Conservation (phyloP, 805 yeast species). For the Candida verbasci region DNA sequence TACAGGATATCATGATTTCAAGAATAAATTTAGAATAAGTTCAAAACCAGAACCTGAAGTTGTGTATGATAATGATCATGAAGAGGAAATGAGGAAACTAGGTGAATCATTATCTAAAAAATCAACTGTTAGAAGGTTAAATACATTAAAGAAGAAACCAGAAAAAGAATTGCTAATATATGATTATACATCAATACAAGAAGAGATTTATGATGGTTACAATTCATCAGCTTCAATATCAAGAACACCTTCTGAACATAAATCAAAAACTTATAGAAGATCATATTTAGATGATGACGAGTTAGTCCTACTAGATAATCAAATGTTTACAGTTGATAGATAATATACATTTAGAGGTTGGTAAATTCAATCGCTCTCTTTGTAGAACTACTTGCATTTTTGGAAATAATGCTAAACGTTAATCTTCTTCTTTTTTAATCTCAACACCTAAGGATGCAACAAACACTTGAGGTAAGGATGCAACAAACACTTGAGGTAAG, state of each 20-base stretch:
- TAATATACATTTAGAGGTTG: too few relatives aligned
- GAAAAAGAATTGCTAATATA: constrained; percentile 4
- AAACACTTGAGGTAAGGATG: too few relatives aligned
- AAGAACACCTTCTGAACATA: background rate
- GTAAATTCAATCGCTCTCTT: too few relatives aligned
- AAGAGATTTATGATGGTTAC: constrained; percentile 26
- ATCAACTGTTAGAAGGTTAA: constrained; percentile 26
- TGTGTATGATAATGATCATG: too few relatives aligned
- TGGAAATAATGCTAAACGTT: too few relatives aligned
- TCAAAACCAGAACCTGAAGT: background rate
- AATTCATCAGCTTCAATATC: constrained; percentile 6
- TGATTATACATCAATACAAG: constrained; percentile 16
- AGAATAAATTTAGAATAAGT: background rate
- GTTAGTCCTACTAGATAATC: too few relatives aligned
- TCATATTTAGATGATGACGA: constrained; percentile 22
- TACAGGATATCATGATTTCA: background rate
- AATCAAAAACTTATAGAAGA: background rate
- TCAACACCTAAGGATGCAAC: too few relatives aligned
- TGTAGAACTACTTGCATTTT: too few relatives aligned
- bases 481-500: too few relatives aligned
- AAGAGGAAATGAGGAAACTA: constrained; percentile 29
- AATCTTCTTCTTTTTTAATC: too few relatives aligned
- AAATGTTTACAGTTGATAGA: too few relatives aligned
- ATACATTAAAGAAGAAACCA: constrained; percentile 8
- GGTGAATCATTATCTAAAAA: constrained; percentile 34